phyloP scores from a whole-genome alignment of 2,329 filamentous ascomycete genomes.

The Alternaria tenuissima region DNA sequence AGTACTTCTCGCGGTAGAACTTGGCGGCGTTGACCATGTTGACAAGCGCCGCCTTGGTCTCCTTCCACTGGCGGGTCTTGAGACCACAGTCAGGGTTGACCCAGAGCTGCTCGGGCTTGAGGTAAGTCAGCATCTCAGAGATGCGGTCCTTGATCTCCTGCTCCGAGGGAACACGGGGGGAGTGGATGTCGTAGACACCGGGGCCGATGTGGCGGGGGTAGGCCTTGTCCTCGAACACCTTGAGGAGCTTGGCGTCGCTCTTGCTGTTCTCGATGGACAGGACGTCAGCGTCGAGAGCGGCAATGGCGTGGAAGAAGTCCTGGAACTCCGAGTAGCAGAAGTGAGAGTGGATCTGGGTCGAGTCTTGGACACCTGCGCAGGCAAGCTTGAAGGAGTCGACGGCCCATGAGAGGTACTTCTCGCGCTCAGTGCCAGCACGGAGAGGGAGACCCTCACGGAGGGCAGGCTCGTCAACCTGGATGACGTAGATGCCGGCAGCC shows the following conservation, averaged over 20 bases:
- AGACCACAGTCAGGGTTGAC: constrained; percentile 99
- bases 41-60: constrained; percentile 94
- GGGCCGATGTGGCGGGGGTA: constrained; percentile 99
- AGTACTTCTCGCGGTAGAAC: constrained; percentile 90
- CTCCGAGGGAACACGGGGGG: constrained; percentile 93
- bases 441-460: constrained; percentile 99
- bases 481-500: constrained; percentile 94
- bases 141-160: constrained; percentile 98
- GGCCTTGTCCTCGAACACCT: constrained; percentile 96
- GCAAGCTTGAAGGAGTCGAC: constrained; percentile 98
- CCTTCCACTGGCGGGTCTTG: constrained; percentile 98
- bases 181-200: constrained; percentile 99
- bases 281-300: constrained; percentile 96
- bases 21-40: constrained; percentile 99
- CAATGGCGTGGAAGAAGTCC: constrained; percentile 99
- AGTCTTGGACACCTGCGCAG: constrained; percentile 90
- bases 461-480: constrained; percentile 99
- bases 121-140: constrained; percentile 93
- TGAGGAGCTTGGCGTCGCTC: constrained; percentile 98
- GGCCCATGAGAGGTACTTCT: constrained; percentile 96
- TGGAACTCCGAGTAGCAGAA: constrained; percentile 99
- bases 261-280: constrained; percentile 99
- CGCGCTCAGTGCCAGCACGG: constrained; percentile 90
- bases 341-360: constrained; percentile 99
- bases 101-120: constrained; percentile 99